A percentile compares a stretch with the other conserved stretches of the same genome.
Conservation (phyloP, 805 yeast genomes). For the Wickerhamiella parazyma region DNA sequence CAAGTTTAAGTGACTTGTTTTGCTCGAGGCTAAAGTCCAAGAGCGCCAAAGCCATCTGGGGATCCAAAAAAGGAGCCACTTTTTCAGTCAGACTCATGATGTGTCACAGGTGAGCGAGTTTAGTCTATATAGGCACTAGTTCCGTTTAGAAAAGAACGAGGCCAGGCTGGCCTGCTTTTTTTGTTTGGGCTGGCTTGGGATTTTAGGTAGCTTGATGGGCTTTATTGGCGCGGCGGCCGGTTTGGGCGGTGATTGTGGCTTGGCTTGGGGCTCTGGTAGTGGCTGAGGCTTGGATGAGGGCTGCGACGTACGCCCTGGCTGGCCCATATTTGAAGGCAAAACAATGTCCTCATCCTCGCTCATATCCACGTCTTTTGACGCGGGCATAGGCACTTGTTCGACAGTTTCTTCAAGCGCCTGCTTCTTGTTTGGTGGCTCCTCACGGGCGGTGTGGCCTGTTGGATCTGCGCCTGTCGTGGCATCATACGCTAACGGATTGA, state of each 20-base stretch:
- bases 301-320: too few species aligned
- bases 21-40: slow-evolving; percentile 33
- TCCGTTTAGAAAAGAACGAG: slow-evolving; percentile 7
- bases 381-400: too few species aligned
- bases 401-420: too few species aligned
- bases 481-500: neutral
- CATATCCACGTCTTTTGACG: neutral
- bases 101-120: neutral
- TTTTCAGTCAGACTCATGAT: slow-evolving; percentile 31
- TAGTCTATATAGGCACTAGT: neutral
- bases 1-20: slow-evolving; percentile 14
- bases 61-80: slow-evolving; percentile 45
- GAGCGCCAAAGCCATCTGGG: slow-evolving; percentile 44
- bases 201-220: neutral
- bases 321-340: neutral
- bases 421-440: too few species aligned
- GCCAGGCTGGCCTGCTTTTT: slow-evolving; percentile 5
- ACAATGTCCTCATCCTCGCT: neutral
- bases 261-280: too few species aligned
- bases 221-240: neutral
- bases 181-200: neutral
- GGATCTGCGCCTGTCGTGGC: too few species aligned
- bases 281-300: too few species aligned
- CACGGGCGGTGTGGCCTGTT: too few species aligned
- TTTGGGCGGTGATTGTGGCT: too few species aligned